These are phyloP conservation scores for Malassezia dermatis DNA, from an alignment of 1,284 basidiomycete genomes.

Conservation along the genomic window DNA sequence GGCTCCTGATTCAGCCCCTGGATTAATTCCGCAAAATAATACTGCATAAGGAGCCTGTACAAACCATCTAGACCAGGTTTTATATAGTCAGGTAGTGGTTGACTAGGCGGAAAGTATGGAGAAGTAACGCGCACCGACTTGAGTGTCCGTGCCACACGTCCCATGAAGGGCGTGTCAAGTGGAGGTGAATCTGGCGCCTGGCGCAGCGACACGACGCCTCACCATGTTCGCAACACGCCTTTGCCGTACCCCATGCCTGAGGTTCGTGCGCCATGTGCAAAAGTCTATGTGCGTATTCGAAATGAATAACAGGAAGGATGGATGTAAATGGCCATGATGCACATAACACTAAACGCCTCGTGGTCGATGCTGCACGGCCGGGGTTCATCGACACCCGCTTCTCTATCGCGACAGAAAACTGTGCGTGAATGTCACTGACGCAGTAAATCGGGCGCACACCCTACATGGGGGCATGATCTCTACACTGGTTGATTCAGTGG, in stretches of 20 bases:
- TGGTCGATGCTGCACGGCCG: conserved; percentile 25
- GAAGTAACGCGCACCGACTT: conserved; percentile 3
- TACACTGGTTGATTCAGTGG: conserved; percentile 73
- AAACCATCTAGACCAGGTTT: not conserved
- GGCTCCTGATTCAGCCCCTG: conserved; percentile 10
- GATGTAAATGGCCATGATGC: conserved; percentile 31
- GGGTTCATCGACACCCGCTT: conserved; percentile 28
- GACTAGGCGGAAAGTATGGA: not conserved
- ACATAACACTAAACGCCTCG: conserved; percentile 26
- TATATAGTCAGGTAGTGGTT: conserved; percentile 13
- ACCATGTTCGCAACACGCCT: not conserved
- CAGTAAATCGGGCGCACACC: conserved; percentile 44
- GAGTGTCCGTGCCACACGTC: not conserved
- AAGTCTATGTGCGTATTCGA: conserved; percentile 9
- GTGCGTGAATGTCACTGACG: not conserved
- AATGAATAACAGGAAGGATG: conserved; percentile 12
- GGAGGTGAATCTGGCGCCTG: not conserved
- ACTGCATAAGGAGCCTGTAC: not conserved
- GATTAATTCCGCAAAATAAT: conserved; percentile 16
- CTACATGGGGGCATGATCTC: conserved; percentile 75
- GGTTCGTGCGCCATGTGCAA: conserved; percentile 23
- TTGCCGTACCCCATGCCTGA: conserved; percentile 19
- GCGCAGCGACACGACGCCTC: not conserved
- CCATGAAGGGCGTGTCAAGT: not conserved
- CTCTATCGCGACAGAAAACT: conserved; percentile 25